Conservation (phyloP, 2,329 filamentous ascomycete species). For the Cercospora janseana region DNA sequence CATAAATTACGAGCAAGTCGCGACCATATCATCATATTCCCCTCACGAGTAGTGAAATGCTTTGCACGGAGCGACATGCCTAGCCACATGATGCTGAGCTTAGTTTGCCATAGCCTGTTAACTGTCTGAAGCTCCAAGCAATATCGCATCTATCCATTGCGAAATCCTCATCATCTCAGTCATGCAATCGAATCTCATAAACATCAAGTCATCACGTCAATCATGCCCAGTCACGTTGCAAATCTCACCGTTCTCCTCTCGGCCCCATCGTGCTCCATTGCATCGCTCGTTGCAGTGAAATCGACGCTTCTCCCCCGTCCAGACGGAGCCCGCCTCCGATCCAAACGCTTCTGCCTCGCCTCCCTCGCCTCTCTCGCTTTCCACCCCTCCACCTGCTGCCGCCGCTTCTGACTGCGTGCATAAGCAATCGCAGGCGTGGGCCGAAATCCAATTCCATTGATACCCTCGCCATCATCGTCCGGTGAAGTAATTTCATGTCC, state of each 20-base stretch:
- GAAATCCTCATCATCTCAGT: no score
- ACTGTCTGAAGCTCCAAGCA: no score
- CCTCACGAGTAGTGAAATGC: no score
- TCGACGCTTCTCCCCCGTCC: slow-evolving; percentile 9
- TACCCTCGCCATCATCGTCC: slow-evolving; percentile 61
- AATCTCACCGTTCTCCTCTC: slow-evolving; percentile 13
- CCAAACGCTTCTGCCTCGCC: slow-evolving; percentile 56
- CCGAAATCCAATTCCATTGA: slow-evolving; percentile 63
- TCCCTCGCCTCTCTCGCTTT: slow-evolving; percentile 58
- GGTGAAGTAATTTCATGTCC: slow-evolving; percentile 56
- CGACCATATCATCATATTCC: no score
- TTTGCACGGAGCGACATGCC: no score
- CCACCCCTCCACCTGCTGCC: slow-evolving; percentile 60
- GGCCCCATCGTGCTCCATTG: neutral
- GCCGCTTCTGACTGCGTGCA: slow-evolving; percentile 55
- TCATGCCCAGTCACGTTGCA: no score
- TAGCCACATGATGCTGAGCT: no score
- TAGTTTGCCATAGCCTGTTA: no score
- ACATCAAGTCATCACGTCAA: no score
- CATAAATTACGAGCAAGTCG: no score
- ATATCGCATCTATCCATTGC: no score
- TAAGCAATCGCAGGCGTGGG: slow-evolving; percentile 60
- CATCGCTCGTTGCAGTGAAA: slow-evolving; percentile 9
- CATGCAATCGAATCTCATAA: no score
- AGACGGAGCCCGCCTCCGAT: slow-evolving; percentile 44